Conservation (phyloP, 179 eudicot genomes). For the Silene coronaria region DNA sequence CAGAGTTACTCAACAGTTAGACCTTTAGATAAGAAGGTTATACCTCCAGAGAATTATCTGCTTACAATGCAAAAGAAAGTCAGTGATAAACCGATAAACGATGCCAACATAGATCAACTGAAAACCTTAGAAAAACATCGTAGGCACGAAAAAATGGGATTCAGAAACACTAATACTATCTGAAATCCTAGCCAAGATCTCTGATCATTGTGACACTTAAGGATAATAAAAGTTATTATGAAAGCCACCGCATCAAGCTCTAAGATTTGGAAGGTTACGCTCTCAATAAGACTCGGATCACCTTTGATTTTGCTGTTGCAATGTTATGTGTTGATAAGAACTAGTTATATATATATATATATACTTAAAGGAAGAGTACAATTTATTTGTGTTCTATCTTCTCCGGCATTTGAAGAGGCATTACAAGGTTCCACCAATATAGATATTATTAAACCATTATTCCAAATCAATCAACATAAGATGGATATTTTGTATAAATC, state of each 20-base stretch:
- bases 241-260: not conserved
- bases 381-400: not conserved
- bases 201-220: not conserved
- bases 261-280: not conserved
- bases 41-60: too few relatives aligned
- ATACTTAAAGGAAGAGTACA: not conserved
- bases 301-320: not conserved
- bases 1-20: not conserved
- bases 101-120: too few relatives aligned
- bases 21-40: not conserved
- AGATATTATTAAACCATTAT: not conserved
- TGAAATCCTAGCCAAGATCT: not conserved
- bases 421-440: not conserved
- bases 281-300: not conserved
- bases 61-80: too few relatives aligned
- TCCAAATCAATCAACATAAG: not conserved
- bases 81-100: too few relatives aligned
- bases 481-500: not conserved
- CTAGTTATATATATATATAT: slow-evolving; percentile 5
- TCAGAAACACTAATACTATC: not conserved
- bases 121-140: not conserved
- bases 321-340: not conserved
- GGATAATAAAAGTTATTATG: not conserved
- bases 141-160: not conserved
- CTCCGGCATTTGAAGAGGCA: not conserved